A percentile compares a stretch with the other conserved stretches of the same genome.
Conservation (phyloP, 1,139 yeast genomes). For the Yamadazyma buinensis region DNA sequence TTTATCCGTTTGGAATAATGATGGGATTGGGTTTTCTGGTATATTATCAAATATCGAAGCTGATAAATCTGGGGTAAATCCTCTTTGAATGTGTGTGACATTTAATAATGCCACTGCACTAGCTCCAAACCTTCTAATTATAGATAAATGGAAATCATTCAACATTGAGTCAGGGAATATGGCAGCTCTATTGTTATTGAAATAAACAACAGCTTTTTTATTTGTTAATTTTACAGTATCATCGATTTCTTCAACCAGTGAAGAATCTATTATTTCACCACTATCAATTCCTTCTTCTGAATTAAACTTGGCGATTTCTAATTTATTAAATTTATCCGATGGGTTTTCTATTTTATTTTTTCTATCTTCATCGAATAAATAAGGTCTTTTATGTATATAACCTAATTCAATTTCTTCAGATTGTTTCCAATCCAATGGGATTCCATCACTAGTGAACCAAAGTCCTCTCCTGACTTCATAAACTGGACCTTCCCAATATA, state of each 20-base stretch:
- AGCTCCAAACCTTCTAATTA: slow-evolving; percentile 36
- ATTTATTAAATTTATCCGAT: slow-evolving; percentile 6
- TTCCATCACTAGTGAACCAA: slow-evolving; percentile 69
- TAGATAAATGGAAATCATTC: slow-evolving; percentile 33
- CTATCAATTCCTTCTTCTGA: slow-evolving; percentile 7
- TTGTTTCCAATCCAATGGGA: slow-evolving; percentile 52
- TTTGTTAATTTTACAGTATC: slow-evolving; percentile 31
- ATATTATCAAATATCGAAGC: slow-evolving; percentile 26
- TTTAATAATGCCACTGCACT: slow-evolving; percentile 28
- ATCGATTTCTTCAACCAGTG: slow-evolving; percentile 11
- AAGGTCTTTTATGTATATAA: slow-evolving; percentile 36
- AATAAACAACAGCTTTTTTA: slow-evolving; percentile 30
- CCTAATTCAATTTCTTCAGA: slow-evolving; percentile 60
- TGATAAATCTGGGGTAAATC: slow-evolving; percentile 29
- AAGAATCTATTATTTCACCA: slow-evolving; percentile 3
- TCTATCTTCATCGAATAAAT: slow-evolving; percentile 17
- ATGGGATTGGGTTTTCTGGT: slow-evolving; percentile 24
- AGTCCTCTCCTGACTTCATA: slow-evolving; percentile 82
- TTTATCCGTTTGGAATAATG: slow-evolving; percentile 24
- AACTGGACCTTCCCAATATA: slow-evolving; percentile 87
- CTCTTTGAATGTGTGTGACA: slow-evolving; percentile 37
- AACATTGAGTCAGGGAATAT: slow-evolving; percentile 35
- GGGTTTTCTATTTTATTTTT: slow-evolving; percentile 3
- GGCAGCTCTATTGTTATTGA: slow-evolving; percentile 31
- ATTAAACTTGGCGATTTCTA: slow-evolving; percentile 13